These are phyloP conservation scores for Metschnikowia reukaufii DNA, from an alignment of 805 yeast genomes.

Conservation along the genomic window DNA sequence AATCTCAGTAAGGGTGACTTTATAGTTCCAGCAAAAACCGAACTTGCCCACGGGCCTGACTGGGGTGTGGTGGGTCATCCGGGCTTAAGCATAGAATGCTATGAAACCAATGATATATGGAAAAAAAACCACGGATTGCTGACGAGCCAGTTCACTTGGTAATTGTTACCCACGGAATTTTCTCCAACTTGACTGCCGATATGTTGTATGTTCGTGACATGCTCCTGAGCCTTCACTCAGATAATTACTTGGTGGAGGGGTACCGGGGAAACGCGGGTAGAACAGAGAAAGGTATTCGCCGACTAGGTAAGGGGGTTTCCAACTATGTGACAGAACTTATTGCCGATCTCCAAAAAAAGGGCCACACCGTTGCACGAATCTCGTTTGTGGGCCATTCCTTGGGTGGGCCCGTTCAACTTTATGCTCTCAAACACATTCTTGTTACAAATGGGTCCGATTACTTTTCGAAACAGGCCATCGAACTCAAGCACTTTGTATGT, in stretches of 20 bases:
- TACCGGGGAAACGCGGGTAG: slow-evolving; percentile 41
- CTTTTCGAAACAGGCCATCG: slow-evolving; percentile 27
- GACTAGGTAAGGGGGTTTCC: slow-evolving; percentile 35
- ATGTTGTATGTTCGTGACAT: slow-evolving; percentile 42
- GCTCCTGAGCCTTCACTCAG: slow-evolving; percentile 23
- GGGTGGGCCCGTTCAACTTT: slow-evolving; percentile 45
- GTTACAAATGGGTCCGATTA: slow-evolving; percentile 30
- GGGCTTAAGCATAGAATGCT: slow-evolving; percentile 26
- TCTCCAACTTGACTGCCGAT: slow-evolving; percentile 45
- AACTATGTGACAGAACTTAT: slow-evolving; percentile 29
- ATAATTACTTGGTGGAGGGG: slow-evolving; percentile 41
- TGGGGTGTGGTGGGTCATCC: slow-evolving; percentile 13
- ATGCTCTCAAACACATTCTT: slow-evolving; percentile 40
- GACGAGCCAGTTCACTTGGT: slow-evolving; percentile 39
- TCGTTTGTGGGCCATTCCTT: slow-evolving; percentile 47
- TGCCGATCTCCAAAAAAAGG: slow-evolving; percentile 20
- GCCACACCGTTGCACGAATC: slow-evolving; percentile 26
- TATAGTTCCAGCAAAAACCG: slow-evolving; percentile 3
- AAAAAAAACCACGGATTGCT: slow-evolving; percentile 20
- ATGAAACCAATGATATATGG: slow-evolving; percentile 37
- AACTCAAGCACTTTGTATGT: slow-evolving; percentile 36
- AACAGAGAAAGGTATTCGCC: slow-evolving; percentile 42
- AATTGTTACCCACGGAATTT: slow-evolving; percentile 45
- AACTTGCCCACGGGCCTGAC: slow-evolving; percentile 15
- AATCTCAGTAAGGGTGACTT: slow-evolving; percentile 19